A percentile compares a stretch with the other conserved stretches of the same genome.
phyloP scores from a whole-genome alignment of 352 stramenopile species.

The Elongisporangium undulatum region DNA sequence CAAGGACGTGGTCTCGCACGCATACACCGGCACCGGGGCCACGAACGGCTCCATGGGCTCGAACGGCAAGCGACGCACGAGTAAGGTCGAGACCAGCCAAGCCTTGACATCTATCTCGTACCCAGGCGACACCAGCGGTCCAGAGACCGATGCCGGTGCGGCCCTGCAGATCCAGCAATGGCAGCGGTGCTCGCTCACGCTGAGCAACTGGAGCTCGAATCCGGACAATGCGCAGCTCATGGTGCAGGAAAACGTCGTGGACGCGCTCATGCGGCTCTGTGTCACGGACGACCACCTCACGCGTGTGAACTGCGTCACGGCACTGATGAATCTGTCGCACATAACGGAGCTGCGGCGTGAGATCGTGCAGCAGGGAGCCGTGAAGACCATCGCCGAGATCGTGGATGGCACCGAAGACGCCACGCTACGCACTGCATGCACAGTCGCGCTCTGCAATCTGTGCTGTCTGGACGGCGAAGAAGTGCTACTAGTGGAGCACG shows the following conservation, averaged over 20 bases:
- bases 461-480: conserved; percentile 79
- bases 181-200: conserved; percentile 74
- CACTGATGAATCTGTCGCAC: conserved; percentile 84
- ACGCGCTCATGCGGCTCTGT: conserved; percentile 75
- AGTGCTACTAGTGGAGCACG: conserved; percentile 74
- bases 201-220: conserved; percentile 89
- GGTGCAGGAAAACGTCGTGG: conserved; percentile 85
- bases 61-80: background rate
- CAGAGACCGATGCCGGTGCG: conserved; percentile 4
- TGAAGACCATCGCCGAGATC: conserved; percentile 73
- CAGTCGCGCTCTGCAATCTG: conserved; percentile 84
- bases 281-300: conserved; percentile 61
- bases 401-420: conserved; percentile 60
- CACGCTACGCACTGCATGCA: conserved; percentile 70
- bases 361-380: conserved; percentile 67
- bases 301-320: conserved; percentile 70
- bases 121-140: background rate
- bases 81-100: background rate
- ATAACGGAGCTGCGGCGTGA: conserved; percentile 48
- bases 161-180: conserved; percentile 33
- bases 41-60: background rate
- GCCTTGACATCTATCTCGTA: background rate
- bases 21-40: conserved; percentile 9
- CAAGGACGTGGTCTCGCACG: conserved; percentile 54
- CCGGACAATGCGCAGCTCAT: conserved; percentile 80